Base-by-base conservation (phyloP, 805 yeast genomes). In the Starmerella apicola region DNA sequence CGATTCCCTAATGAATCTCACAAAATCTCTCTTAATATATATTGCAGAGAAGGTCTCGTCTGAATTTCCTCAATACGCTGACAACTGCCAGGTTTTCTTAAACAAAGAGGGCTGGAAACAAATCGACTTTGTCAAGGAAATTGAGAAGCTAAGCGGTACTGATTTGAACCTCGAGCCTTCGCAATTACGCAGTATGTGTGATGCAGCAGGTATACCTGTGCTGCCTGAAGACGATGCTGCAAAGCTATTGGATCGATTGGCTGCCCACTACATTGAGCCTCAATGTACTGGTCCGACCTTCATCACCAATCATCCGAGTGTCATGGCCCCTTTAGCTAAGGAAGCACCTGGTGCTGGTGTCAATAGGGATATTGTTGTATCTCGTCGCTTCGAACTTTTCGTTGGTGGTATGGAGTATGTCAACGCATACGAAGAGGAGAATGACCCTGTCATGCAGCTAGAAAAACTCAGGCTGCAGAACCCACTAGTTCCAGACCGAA, bases 401-500 rank as follows among this genome's bases (percentile, higher is more conserved):
- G 76, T 91, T 41, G 62, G 69, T 32, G 86, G 91, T 0, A 70
- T 70, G 46, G 99, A 91, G 59, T 78, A 76, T 46, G 81, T 79
- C 20, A 91, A 91, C 57, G 94, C 97, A 0, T 91, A 91, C 56
- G 98, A 91, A 51, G 99, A 91, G 59, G 97, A 91, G 55, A 91
- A 91, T 59, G 74, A 78, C 30, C 98, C 98, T 0, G 68, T 68
- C 43, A 66, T 64, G 23, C 99, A 91, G 57, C 53, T 60, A 4
- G 48, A 44, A 2, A 85, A 85, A 51, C 82, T 88, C 53, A 46
- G 60, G 42, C 46, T 56, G 3, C 96, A 88, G 53, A 41, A 48
- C 16, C 50, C 54, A 15, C 71, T 70, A 33, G 59, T 78, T 0
- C 82, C 93, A 0, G 98, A 91, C 56, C 61, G 71, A 52, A 66